Conservation (phyloP, 768 basidiomycete species). For the Suillus bovinus region DNA sequence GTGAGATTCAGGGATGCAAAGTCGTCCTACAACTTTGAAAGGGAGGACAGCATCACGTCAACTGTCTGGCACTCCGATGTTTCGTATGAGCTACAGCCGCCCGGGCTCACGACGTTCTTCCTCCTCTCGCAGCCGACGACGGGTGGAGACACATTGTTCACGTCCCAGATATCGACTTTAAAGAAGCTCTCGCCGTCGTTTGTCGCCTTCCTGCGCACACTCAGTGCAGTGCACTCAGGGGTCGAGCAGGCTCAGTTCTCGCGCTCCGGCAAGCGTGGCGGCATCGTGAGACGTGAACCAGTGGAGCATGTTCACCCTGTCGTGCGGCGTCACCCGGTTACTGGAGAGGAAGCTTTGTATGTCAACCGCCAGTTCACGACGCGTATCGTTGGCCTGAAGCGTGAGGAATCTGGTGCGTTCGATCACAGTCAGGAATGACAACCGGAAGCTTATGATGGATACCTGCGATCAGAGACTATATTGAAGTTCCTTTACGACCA, state of each 20-base stretch:
- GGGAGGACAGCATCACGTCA: conserved; percentile 51
- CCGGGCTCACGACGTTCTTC: conserved; percentile 84
- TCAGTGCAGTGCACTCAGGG: conserved; percentile 82
- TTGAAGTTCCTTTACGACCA: conserved; percentile 72
- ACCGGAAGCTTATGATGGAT: not conserved
- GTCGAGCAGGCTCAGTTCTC: conserved; percentile 79
- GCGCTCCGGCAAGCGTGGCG: conserved; percentile 68
- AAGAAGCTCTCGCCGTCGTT: conserved; percentile 76
- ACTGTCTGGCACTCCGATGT: conserved; percentile 78
- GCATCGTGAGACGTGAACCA: conserved; percentile 76
- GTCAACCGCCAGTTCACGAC: conserved; percentile 85
- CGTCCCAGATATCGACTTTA: conserved; percentile 66
- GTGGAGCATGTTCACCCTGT: conserved; percentile 82
- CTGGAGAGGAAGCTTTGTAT: conserved; percentile 83
- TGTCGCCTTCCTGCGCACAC: conserved; percentile 73
- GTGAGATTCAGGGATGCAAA: conserved; percentile 54
- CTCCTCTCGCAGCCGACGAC: conserved; percentile 64
- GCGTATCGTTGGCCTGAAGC: conserved; percentile 82
- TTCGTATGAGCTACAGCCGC: conserved; percentile 84
- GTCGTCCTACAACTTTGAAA: conserved; percentile 74
- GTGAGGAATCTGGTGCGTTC: conserved; percentile 72
- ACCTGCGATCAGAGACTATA: conserved; percentile 48
- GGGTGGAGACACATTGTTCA: conserved; percentile 75
- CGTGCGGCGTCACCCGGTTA: conserved; percentile 79
- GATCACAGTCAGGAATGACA: conserved; percentile 1